Base-by-base conservation (phyloP, 257 asterid genomes). In the Solanum commersonii region DNA sequence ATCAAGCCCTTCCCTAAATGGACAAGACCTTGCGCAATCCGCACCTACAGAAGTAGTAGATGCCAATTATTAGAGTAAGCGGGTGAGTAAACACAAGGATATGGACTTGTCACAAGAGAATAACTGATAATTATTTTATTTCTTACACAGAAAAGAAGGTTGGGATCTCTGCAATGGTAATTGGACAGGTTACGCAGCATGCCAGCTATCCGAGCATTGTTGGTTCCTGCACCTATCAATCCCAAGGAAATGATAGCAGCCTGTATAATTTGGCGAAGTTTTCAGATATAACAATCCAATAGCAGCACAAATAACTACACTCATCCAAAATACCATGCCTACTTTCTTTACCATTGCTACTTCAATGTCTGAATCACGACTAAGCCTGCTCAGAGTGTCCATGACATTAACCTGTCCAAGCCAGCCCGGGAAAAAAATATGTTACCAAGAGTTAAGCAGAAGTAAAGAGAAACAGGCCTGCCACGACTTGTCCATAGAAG, bases 351-450 rank as follows among this genome's bases (percentile, higher is more conserved):
- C 88, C 88, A 71, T 86, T 27, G 71, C 99, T 77, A 97, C 99
- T 93, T 95, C 99, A 31, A 94, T 82, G 91, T 97, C 98, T 25
- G 96, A 92, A 94, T 96, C 99, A 68, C 94, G 99, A 87, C 99
- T 97, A 87, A 96, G 98, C 94, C 99, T 95, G 94, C 98, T 95
- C 90, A 97, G 90, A 4, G 99, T 97, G 93, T 97, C 98, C 98
- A 95, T 97, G 82, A 97, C 99, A 93, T 93, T 97, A 90, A 97
- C 98, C 99, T 96, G 93, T 88, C 87, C 86, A 91, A 82, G 86
- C 91, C 68, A 27, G 67, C 92, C 83, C 15, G 29, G 83, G 34
- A 25, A 76, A 76, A n/a, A 15, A 81, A 29, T 79, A 79, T 81
- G 85, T 81, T 9, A 18, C 15, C 63, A 27, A 31, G 15, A 56